Evolutionary conservation across 2,329 filamentous ascomycete genomes (phyloP).

Genomic region (Aspergillus oerlinghausenensis): DNA sequence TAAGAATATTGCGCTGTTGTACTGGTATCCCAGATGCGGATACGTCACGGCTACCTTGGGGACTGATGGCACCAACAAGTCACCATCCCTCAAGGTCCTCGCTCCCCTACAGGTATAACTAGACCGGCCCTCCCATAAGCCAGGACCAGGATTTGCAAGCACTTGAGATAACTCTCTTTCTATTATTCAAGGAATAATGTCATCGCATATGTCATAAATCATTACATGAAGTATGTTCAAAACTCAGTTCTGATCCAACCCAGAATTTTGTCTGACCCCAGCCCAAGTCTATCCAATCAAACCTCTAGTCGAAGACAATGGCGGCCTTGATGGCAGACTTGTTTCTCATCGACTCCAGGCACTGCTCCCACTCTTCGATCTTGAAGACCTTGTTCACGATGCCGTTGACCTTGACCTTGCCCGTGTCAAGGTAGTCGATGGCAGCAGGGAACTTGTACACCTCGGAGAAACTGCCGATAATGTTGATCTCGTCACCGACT

Average conservation of each 20-base stretch:
- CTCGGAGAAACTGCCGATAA: slow-evolving; percentile 69
- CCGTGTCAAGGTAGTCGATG: slow-evolving; percentile 48
- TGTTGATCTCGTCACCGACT: slow-evolving; percentile 62
- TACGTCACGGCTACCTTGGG: slow-evolving; percentile 4
- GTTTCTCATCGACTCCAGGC: slow-evolving; percentile 65
- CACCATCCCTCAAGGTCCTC: slow-evolving; percentile 15
- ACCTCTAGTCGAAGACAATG: slow-evolving; percentile 60
- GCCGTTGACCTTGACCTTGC: slow-evolving; percentile 50
- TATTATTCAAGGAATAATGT: neutral
- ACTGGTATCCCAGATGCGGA: neutral
- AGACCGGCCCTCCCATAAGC: neutral
- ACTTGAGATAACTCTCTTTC: neutral
- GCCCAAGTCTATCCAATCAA: neutral
- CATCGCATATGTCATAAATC: neutral
- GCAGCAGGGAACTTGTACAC: slow-evolving; percentile 65
- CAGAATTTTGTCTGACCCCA: neutral
- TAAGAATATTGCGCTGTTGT: too few relatives aligned
- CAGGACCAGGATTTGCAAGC: neutral
- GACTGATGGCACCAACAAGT: neutral
- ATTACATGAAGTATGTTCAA: neutral
- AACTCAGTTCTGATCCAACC: neutral
- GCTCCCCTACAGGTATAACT: neutral
- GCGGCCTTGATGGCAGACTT: slow-evolving; percentile 71
- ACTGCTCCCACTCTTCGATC: slow-evolving; percentile 68
- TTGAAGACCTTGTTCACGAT: slow-evolving; percentile 71